A percentile compares a stretch with the other conserved stretches of the same genome.
These are phyloP conservation scores for Wickerhamiella azymoides DNA, from an alignment of 805 yeast species.

Conservation along the genomic window DNA sequence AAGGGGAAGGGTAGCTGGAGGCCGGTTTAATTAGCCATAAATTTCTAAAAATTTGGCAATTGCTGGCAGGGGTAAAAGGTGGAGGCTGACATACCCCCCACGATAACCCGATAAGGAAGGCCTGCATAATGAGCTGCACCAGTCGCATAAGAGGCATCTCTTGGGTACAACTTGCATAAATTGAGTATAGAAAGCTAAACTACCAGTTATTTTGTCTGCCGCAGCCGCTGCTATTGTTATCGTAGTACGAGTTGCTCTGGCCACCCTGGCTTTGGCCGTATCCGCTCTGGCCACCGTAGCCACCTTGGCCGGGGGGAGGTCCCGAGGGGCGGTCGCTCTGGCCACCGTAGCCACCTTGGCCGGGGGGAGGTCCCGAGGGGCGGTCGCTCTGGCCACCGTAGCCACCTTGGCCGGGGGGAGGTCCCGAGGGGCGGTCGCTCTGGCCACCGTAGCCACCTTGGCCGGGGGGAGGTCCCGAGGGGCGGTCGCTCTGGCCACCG, in stretches of 20 bases:
- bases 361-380: not conserved
- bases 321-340: slow-evolving; percentile 14
- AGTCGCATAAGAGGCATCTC: no score
- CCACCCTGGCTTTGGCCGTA: not conserved
- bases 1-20: no score
- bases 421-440: slow-evolving; percentile 11
- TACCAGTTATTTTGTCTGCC: not conserved
- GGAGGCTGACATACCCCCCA: not conserved
- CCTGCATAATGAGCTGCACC: not conserved
- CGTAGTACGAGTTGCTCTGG: not conserved
- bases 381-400: slow-evolving; percentile 5
- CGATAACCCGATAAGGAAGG: not conserved
- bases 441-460: slow-evolving; percentile 13
- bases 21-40: no score
- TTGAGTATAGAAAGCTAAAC: not conserved
- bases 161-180: no score
- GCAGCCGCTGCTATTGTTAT: slow-evolving; percentile 8
- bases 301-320: slow-evolving; percentile 1
- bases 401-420: slow-evolving; percentile 5
- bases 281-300: no score
- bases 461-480: not conserved
- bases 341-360: slow-evolving; percentile 10
- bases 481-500: not conserved
- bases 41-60: no score
- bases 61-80: not conserved